These are phyloP conservation scores for rapeseed (Brassica napus) DNA, from an alignment of 345 rosid genomes.

Conservation along the genomic window DNA sequence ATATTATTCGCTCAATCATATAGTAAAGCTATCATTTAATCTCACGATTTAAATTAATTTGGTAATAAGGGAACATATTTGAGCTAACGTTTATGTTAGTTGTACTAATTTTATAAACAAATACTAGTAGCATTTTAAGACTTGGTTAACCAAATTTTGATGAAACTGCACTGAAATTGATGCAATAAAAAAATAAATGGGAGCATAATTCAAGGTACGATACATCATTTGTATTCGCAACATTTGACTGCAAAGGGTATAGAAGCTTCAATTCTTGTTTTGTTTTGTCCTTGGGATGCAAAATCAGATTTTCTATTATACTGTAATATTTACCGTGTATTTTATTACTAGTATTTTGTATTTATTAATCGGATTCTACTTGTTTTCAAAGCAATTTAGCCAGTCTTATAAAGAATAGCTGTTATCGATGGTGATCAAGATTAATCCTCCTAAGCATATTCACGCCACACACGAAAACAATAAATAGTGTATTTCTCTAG, in stretches of 20 bases:
- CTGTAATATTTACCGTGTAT: neutral
- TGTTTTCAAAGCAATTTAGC: slow-evolving; percentile 32
- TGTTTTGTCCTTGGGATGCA: slow-evolving; percentile 46
- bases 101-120: neutral
- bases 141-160: neutral
- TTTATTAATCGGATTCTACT: slow-evolving; percentile 29
- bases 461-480: neutral
- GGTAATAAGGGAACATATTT: neutral
- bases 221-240: slow-evolving; percentile 45
- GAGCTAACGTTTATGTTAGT: slow-evolving; percentile 16
- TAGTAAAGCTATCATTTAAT: neutral
- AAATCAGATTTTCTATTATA: slow-evolving; percentile 31
- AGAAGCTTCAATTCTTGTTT: slow-evolving; percentile 49
- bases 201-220: slow-evolving; percentile 47
- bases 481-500: neutral
- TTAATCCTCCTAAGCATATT: slow-evolving; percentile 30
- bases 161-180: slow-evolving; percentile 43
- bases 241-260: slow-evolving; percentile 47
- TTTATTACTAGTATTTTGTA: slow-evolving; percentile 6
- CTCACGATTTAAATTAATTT: neutral
- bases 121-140: neutral
- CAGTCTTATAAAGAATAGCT: slow-evolving; percentile 29
- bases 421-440: slow-evolving; percentile 28
- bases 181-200: slow-evolving; percentile 37
- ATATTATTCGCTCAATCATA: neutral